These are phyloP conservation scores for Lachancea sp. DNA, from an alignment of 805 yeast genomes.

Conservation along the genomic window DNA sequence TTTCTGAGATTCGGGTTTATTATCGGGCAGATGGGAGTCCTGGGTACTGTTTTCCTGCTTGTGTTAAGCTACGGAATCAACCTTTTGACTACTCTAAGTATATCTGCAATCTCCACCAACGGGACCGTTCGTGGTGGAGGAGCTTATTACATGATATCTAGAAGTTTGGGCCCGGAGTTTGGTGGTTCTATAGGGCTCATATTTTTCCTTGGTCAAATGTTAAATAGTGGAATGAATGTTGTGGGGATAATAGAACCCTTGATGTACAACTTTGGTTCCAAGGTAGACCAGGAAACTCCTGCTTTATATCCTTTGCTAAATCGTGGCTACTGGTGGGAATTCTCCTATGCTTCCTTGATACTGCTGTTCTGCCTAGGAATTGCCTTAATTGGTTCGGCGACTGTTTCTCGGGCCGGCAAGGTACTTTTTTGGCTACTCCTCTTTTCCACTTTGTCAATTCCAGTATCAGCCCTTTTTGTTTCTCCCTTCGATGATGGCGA, in stretches of 20 bases:
- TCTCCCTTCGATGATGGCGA: slow-evolving; percentile 54
- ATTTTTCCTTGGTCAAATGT: slow-evolving; percentile 88
- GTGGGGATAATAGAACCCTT: slow-evolving; percentile 94
- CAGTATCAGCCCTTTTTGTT: slow-evolving; percentile 64
- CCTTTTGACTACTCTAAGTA: slow-evolving; percentile 77
- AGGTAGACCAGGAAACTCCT: slow-evolving; percentile 42
- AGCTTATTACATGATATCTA: slow-evolving; percentile 93
- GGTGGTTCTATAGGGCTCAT: slow-evolving; percentile 97
- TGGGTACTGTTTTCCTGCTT: slow-evolving; percentile 66
- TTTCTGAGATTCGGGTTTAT: slow-evolving; percentile 93
- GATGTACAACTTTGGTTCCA: slow-evolving; percentile 64
- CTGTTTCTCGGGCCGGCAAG: slow-evolving; percentile 79
- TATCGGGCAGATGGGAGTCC: slow-evolving; percentile 86
- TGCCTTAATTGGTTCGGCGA: slow-evolving; percentile 71
- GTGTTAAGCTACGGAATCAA: slow-evolving; percentile 73
- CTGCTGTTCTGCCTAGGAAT: slow-evolving; percentile 66
- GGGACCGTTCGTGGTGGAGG: slow-evolving; percentile 99
- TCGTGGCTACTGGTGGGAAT: slow-evolving; percentile 59
- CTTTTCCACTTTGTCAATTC: slow-evolving; percentile 72
- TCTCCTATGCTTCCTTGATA: slow-evolving; percentile 64
- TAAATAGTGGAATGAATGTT: slow-evolving; percentile 87
- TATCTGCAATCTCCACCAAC: slow-evolving; percentile 94
- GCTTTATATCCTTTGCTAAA: slow-evolving; percentile 53
- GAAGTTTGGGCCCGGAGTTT: slow-evolving; percentile 94
- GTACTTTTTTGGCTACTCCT: slow-evolving; percentile 61